Evolutionary conservation across 371 early-diverging fungal genomes (phyloP).

Genomic region (Coemansia sp.): DNA sequence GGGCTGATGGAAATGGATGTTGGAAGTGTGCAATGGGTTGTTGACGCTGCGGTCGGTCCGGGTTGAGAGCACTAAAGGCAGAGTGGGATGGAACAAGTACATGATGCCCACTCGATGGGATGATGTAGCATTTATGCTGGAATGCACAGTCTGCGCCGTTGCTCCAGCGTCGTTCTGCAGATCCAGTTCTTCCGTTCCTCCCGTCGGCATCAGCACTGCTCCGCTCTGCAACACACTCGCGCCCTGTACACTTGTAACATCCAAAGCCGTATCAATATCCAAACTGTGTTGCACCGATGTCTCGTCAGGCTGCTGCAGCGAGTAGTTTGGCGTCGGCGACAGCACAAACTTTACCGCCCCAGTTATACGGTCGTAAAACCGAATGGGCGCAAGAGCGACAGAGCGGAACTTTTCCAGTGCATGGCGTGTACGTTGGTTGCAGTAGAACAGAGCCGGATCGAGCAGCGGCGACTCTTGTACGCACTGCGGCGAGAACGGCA

Average conservation of each 20-base stretch:
- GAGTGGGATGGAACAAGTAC: constrained; percentile 39
- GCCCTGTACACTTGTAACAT: not conserved
- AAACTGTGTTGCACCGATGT: not conserved
- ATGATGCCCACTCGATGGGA: constrained; percentile 17
- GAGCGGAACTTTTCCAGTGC: constrained; percentile 43
- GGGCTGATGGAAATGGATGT: constrained; percentile 29
- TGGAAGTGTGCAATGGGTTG: constrained; percentile 15
- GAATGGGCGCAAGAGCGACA: constrained; percentile 33
- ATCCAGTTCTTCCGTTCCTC: constrained; percentile 20
- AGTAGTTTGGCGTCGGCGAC: constrained; percentile 25
- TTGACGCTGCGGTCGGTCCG: constrained; percentile 27
- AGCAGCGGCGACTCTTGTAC: constrained; percentile 49
- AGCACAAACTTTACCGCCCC: constrained; percentile 49
- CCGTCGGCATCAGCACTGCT: constrained; percentile 26
- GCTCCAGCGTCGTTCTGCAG: not conserved
- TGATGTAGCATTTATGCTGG: no score
- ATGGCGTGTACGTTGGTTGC: constrained; percentile 47
- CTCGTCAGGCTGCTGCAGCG: constrained; percentile 1
- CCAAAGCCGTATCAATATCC: not conserved
- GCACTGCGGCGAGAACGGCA: constrained; percentile 52
- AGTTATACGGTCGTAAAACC: constrained; percentile 45
- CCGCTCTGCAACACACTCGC: constrained; percentile 19
- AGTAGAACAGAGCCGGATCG: constrained; percentile 36
- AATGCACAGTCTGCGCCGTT: not conserved
- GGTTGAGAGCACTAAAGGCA: constrained; percentile 40